A percentile compares a stretch with the other conserved stretches of the same genome.
phyloP scores from a whole-genome alignment of 768 basidiomycete genomes.

The Kwoniella sp. region DNA sequence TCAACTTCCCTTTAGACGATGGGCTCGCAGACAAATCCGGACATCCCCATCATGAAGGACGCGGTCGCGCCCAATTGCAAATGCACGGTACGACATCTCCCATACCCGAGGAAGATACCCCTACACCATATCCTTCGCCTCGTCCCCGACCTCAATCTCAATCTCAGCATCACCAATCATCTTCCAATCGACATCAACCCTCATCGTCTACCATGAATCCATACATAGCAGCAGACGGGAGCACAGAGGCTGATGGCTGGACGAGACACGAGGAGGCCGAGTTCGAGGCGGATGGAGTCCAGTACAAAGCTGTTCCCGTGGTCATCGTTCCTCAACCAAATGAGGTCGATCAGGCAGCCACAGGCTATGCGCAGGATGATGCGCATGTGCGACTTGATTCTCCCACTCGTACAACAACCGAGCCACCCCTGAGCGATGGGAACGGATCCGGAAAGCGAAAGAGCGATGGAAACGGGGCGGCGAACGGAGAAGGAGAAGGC shows the following conservation, averaged over 20 bases:
- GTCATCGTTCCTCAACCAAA: conserved; percentile 4
- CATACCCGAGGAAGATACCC: conserved; percentile 1
- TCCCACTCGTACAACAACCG: background rate
- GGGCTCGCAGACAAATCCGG: too few species aligned
- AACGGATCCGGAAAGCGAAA: background rate
- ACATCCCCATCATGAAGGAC: too few species aligned
- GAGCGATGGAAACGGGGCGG: conserved; percentile 1
- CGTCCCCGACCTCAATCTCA: conserved; percentile 5
- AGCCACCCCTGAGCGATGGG: background rate
- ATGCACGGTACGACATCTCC: background rate
- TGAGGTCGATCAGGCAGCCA: background rate
- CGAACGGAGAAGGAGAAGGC: conserved; percentile 20
- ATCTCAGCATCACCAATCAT: conserved; percentile 4
- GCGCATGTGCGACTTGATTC: background rate
- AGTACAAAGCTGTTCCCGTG: conserved; percentile 19
- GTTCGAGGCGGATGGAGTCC: background rate
- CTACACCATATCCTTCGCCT: background rate
- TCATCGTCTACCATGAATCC: background rate
- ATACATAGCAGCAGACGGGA: background rate
- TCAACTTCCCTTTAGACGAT: too few species aligned
- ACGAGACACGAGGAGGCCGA: background rate
- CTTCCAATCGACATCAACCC: too few species aligned
- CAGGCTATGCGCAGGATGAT: background rate
- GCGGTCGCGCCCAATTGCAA: background rate
- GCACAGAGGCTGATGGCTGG: background rate